Evolutionary conservation across 495 filamentous ascomycete species (phyloP).

Genomic region (Lasiosphaeriaceae sp.): DNA sequence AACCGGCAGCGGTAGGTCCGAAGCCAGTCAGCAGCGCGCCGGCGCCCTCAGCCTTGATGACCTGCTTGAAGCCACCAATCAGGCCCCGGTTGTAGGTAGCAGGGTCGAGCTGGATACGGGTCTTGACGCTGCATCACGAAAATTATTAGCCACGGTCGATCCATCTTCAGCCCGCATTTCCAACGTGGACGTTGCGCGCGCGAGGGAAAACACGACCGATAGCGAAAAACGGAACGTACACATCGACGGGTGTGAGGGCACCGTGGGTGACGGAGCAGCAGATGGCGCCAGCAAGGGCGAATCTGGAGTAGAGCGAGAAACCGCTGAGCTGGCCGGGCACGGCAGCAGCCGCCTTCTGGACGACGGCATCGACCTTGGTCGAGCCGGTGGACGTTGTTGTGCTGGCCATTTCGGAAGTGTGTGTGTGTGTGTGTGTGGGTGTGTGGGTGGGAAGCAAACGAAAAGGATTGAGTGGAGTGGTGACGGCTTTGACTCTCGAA

Average conservation of each 20-base stretch:
- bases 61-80: conserved; percentile 82
- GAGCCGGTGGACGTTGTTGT: conserved; percentile 17
- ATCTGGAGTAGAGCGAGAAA: conserved; percentile 66
- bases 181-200: too few relatives aligned
- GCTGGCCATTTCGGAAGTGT: conserved; percentile 21
- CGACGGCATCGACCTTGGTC: conserved; percentile 35
- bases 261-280: conserved; percentile 96
- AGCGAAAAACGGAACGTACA: conserved; percentile 61
- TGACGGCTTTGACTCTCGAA: conserved; percentile 18
- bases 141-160: conserved; percentile 9
- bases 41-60: conserved; percentile 78
- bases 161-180: too few relatives aligned
- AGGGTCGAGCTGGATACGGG: conserved; percentile 89
- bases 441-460: conserved; percentile 7
- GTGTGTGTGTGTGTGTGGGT: conserved; percentile 1
- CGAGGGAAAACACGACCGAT: background rate
- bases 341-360: conserved; percentile 28
- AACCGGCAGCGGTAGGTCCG: conserved; percentile 84
- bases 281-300: conserved; percentile 89
- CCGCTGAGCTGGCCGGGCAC: conserved; percentile 40
- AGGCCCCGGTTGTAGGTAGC: conserved; percentile 85
- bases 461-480: conserved; percentile 30
- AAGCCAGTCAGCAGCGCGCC: conserved; percentile 84
- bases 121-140: conserved; percentile 71
- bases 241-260: conserved; percentile 88